Evolutionary conservation across 75 land plant species (phyloP).

Genomic region (Azolla pinnata): DNA sequence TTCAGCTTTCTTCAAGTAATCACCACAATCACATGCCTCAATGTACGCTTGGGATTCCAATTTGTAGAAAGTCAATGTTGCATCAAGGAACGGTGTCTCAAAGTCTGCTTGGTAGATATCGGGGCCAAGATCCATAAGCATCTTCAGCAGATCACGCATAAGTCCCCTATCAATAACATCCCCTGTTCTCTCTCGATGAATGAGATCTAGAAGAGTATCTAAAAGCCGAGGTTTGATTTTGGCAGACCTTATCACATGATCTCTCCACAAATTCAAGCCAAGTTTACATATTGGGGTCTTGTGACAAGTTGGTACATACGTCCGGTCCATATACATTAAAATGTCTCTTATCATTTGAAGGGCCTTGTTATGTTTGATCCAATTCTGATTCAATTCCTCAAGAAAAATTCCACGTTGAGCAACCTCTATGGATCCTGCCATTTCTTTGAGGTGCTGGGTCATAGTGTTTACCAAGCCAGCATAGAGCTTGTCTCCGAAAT

Average conservation of each 20-base stretch:
- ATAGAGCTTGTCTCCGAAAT: conserved; percentile 90
- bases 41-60: conserved; percentile 85
- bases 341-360: conserved; percentile 96
- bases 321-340: conserved; percentile 98
- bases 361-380: conserved; percentile 89
- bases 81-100: conserved; percentile 84
- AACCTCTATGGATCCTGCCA: conserved; percentile 63
- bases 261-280: conserved; percentile 91
- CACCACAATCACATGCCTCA: conserved; percentile 93
- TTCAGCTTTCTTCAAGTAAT: conserved; percentile 86
- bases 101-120: conserved; percentile 85
- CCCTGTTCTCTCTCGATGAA: conserved; percentile 68
- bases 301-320: conserved; percentile 55
- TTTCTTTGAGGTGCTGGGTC: conserved; percentile 75
- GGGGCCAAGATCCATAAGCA: conserved; percentile 79
- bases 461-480: conserved; percentile 75
- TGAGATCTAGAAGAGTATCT: conserved; percentile 68
- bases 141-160: conserved; percentile 84
- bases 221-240: conserved; percentile 62
- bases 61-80: conserved; percentile 73
- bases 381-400: conserved; percentile 81
- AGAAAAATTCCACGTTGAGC: conserved; percentile 81
- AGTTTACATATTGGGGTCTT: conserved; percentile 92
- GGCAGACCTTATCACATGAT: conserved; percentile 51
- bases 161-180: conserved; percentile 86